A percentile compares a stretch with the other conserved stretches of the same genome.
These are phyloP conservation scores for Gleditsia sinensis DNA, from an alignment of 306 rosid genomes.

Conservation along the genomic window DNA sequence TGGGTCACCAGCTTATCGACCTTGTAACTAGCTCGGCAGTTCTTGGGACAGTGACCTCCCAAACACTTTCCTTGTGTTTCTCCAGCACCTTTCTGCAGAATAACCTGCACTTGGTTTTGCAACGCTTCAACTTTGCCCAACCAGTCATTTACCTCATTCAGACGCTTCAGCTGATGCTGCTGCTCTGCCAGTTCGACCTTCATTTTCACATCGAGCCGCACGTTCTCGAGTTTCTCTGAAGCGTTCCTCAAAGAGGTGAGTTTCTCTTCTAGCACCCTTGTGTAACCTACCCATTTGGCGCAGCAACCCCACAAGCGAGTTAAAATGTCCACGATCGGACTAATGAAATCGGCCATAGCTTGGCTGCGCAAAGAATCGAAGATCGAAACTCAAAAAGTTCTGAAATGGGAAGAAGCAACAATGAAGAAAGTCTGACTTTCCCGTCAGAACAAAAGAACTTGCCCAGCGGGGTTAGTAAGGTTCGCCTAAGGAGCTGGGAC, in stretches of 20 bases:
- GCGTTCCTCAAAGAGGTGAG: background rate
- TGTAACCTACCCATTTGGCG: background rate
- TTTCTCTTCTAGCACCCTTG: background rate
- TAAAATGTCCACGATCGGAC: background rate
- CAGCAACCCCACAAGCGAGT: background rate
- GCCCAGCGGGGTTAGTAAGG: too few relatives aligned
- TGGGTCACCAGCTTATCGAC: background rate
- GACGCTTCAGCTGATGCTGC: background rate
- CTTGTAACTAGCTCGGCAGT: background rate
- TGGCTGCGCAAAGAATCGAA: background rate
- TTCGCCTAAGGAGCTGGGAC: too few relatives aligned
- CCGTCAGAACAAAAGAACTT: background rate
- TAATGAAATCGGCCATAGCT: background rate
- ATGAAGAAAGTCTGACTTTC: too few relatives aligned
- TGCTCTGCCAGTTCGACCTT: background rate
- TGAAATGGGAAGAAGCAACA: background rate
- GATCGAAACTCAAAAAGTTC: background rate
- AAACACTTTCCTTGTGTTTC: background rate
- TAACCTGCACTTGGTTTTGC: background rate
- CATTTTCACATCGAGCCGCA: background rate
- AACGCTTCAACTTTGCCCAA: background rate
- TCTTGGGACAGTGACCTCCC: background rate
- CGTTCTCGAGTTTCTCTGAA: background rate
- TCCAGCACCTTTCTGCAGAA: background rate
- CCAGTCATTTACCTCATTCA: background rate